Evolutionary conservation across 495 filamentous ascomycete genomes (phyloP), one percentile per base, ranked within the genome.

Genomic region (Penicillium simplicissimum): DNA sequence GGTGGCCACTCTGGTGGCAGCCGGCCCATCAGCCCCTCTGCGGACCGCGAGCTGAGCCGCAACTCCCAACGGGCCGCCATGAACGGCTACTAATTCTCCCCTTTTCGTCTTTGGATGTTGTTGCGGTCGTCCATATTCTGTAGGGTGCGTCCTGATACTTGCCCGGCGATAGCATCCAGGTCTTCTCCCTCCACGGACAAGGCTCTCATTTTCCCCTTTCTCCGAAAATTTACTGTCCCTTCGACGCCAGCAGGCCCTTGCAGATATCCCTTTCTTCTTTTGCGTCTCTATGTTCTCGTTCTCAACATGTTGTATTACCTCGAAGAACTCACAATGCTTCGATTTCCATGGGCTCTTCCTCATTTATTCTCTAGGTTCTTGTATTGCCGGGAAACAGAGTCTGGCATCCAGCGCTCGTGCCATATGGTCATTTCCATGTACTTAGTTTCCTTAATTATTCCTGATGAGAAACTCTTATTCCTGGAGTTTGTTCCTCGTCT

Each of bases 61-160:
- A 92, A 91, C 82, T 96, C 92, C 52, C 92, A 97, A 80, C 86
- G 95, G 68, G 90, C 93, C 85, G 96, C 91, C 45, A 96, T 98
- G 93, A 98, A 98, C 74, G 95, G 95, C 73, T 96, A 96, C 80
- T 95, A 89, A 77, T 45, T n/a, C 55, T 35, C 36, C 37, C 52
- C 49, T 56, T 55, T 52, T 17, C 47, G 17, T 61, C 60, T 60
- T 40, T 61, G 33, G 33, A 53, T 53, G 51, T 33, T 37, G 36
- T 48, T 42, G 61, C 48, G 47, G 55, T 62, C 58, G 45, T 49
- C 40, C 38, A 58, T 54, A 47, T 49, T 59, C 48, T 43, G 47
- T 28, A 61, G 60, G 63, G 66, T 64, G 63, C 60, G 60, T 51
- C 51, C 53, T 47, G 58, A 65, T 52, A 58, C 8, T 4, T 14